Evolutionary conservation across 495 filamentous ascomycete species (phyloP), one percentile per base, ranked within the genome.

Genomic region (Ascodesmis nigricans): DNA sequence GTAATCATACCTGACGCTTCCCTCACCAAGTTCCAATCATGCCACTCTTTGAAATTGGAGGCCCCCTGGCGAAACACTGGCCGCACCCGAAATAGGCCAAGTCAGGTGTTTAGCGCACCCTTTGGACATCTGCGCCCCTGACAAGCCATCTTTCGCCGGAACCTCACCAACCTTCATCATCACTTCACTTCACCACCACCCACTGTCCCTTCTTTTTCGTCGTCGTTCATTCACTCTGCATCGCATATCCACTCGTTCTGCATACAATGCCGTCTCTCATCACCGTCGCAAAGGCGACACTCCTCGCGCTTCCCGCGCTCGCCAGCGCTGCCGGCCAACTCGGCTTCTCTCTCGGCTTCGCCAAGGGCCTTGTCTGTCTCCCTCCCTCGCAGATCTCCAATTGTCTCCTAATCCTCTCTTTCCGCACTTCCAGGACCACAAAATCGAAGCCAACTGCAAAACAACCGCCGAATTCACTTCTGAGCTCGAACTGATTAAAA

Each of bases 391-490:
- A 10, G n/a, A n/a, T n/a, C n/a, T n/a, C n/a, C n/a, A n/a, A n/a
- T n/a, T n/a, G n/a, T n/a, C 21, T 23, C 1, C 10, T 25, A 28
- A 25, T 36, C 33, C 2, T 16, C 3, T 2, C 20, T n/a, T 23
- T 31, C 18, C 10, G 5, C 18, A 13, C 7, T 40, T 27, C 28
- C 33, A 49, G 46, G 40, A 49, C 22, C 9, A 25, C 8, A 36
- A 20, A 11, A 25, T 6, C 37, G 65, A 71, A 44, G 67, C 63
- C 11, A 55, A 46, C 31, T 80, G 76, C 65, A 84, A 84, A 58
- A 47, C 76, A 52, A 60, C 67, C 35, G 57, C 58, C 21, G 78
- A 83, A 53, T 79, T 80, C 47, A 65, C 70, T 29, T 62, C 64
- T 21, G 57, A 63, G 39, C 36, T 68, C 34, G 44, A 49, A 24